Evolutionary conservation across 192 early-diverging fungal species (phyloP).

Genomic region (Spizellomyces punctatus): DNA sequence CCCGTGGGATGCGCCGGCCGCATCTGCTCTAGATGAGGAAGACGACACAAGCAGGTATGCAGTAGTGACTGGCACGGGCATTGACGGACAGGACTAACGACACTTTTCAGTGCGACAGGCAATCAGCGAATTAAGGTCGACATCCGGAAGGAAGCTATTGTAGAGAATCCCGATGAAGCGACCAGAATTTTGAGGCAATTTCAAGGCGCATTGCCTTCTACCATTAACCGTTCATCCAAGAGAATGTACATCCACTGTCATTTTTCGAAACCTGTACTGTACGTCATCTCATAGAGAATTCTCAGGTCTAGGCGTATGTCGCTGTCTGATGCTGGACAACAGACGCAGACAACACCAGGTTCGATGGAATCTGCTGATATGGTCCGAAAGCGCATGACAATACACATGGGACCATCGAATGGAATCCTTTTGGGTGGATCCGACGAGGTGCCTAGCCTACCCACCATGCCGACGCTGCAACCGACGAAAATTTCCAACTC

Average conservation of each 20-base stretch:
- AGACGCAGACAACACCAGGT: too few species aligned
- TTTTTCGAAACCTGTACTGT: too few species aligned
- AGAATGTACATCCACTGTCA: background rate
- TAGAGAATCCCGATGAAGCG: slow-evolving; percentile 34
- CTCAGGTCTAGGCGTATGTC: too few species aligned
- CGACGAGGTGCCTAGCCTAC: too few species aligned
- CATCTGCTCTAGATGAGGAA: slow-evolving; percentile 12
- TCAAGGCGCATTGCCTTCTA: background rate
- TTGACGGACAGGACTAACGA: background rate
- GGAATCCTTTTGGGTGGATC: too few species aligned
- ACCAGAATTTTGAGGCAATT: slow-evolving; percentile 30
- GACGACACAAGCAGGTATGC: slow-evolving; percentile 27
- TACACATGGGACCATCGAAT: background rate
- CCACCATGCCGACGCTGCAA: too few species aligned
- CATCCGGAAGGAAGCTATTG: slow-evolving; percentile 37
- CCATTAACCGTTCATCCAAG: background rate
- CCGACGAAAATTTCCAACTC: too few species aligned
- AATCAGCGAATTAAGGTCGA: slow-evolving; percentile 33
- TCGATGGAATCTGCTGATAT: background rate
- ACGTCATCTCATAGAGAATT: too few species aligned
- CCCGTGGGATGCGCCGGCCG: slow-evolving; percentile 16
- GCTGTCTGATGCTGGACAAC: too few species aligned
- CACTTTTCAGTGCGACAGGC: background rate
- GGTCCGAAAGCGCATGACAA: slow-evolving; percentile 2
- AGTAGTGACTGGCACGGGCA: background rate